phyloP scores from a whole-genome alignment of 2,329 filamentous ascomycete species.

The Gremmenia infestans region DNA sequence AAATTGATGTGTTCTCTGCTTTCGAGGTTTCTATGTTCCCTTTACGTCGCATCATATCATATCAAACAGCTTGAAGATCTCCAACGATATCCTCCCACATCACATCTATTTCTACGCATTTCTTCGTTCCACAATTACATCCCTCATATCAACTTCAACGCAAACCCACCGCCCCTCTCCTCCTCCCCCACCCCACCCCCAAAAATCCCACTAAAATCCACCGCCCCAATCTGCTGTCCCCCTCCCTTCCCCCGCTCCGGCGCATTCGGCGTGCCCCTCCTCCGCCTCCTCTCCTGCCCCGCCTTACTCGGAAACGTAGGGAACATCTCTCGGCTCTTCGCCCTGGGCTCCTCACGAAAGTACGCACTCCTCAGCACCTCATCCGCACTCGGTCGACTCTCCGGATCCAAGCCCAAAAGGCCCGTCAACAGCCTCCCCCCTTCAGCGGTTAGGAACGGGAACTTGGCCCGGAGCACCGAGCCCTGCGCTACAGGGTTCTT shows the following conservation, averaged over 20 bases:
- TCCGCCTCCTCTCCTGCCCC: conserved; percentile 76
- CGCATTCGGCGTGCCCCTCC: conserved; percentile 72
- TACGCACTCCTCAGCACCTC: conserved; percentile 77
- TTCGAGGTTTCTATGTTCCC: not conserved
- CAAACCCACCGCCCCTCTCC: conserved; percentile 61
- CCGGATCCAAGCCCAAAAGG: conserved; percentile 72
- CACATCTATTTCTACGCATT: too few species aligned
- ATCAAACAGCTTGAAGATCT: too few species aligned
- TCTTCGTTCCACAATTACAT: not conserved
- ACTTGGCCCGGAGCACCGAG: conserved; percentile 66
- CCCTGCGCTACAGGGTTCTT: conserved; percentile 35
- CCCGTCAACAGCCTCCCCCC: conserved; percentile 65
- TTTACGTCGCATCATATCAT: too few species aligned
- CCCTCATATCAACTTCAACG: conserved; percentile 54
- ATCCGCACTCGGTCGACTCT: conserved; percentile 61
- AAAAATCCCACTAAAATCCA: conserved; percentile 70
- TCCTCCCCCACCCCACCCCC: conserved; percentile 55
- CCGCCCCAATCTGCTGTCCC: too few species aligned
- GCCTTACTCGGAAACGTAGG: conserved; percentile 96
- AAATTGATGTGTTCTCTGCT: too few species aligned
- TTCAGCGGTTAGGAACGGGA: conserved; percentile 74
- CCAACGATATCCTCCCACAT: too few species aligned
- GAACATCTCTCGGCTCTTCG: conserved; percentile 88
- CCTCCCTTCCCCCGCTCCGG: conserved; percentile 67
- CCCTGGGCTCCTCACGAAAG: conserved; percentile 83